Conservation (phyloP, 1,284 basidiomycete species). For the Puccinia coronata region DNA sequence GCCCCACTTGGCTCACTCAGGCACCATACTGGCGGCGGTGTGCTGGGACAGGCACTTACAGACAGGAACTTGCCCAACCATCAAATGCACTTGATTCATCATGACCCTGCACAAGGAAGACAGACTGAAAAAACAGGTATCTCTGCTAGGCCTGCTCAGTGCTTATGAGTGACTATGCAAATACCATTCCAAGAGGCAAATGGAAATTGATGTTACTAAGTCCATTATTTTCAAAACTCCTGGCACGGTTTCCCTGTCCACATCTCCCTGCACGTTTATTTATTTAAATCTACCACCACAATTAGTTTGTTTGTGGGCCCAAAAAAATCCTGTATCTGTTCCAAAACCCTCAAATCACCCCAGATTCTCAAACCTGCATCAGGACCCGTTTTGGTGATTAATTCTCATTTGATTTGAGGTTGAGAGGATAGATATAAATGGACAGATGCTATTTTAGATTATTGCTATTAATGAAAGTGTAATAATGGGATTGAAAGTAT, state of each 20-base stretch:
- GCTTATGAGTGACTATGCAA: background rate
- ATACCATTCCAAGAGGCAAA: conserved; percentile 1
- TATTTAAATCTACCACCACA: no score
- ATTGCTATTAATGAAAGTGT: no score
- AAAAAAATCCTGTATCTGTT: background rate
- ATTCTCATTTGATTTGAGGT: no score
- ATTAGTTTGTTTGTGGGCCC: no score
- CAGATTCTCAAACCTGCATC: background rate
- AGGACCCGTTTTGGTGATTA: no score
- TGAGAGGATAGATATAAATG: no score
- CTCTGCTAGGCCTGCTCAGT: background rate
- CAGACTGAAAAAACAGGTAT: background rate
- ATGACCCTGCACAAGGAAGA: background rate
- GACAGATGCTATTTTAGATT: no score
- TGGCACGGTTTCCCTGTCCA: background rate
- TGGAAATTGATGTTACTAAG: background rate
- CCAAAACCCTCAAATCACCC: background rate
- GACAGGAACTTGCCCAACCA: background rate
- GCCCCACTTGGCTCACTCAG: no score
- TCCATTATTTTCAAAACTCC: background rate
- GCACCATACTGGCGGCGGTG: background rate
- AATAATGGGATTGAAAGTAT: no score
- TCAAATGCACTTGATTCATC: background rate
- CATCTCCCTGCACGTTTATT: no score
- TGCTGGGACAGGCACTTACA: background rate